Evolutionary conservation across 345 rosid species (phyloP), one percentile per base, ranked within the genome.

Genomic region (Eucalyptus marginata): DNA sequence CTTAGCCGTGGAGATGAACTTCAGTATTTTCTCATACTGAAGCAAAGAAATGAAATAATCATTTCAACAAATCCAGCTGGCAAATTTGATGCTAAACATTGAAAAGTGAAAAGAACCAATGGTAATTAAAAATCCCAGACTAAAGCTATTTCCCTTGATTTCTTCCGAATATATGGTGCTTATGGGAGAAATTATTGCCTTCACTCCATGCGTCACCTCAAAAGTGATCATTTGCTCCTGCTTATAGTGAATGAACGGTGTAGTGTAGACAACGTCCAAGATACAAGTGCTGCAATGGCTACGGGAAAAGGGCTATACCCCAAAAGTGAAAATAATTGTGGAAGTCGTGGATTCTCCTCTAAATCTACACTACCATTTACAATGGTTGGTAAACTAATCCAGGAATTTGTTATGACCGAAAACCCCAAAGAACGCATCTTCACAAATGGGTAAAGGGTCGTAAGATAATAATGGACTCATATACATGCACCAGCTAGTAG

Each of bases 1-100:
- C 93, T 93, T 95, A 49, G 99, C 99, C 25, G 94, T 96, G 87
- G 98, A 91, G 88, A 97, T 95, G 92, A 95, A 94, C 88, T 96
- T 95, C 92, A 92, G n/a, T 86, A 94, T 89, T 92, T 94, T 98
- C 89, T 97, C 95, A 90, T 96, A 95, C 99, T 97, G 96, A 40
- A 52, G 44, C 50, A 84, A 40, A 62, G 36, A 51, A 87, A 89
- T 14, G 25, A 27, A 64, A 14, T 13, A 0, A 20, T 50, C n/a
- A 86, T 49, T 36, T 49, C 22, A 16, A 64, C 9, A 31, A 56
- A 86, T 49, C 85, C 86, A 24, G 71, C 17, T 47, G 20, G 43
- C 36, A 68, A 5, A 86, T 52, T 68, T 10, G 36, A 64, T 33
- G 24, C 24, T n/a, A 85, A 89, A 56, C 66, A n/a, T 84, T 54